Conservation (phyloP, 805 yeast species). For the Sugiyamaella qingdaonensis region DNA sequence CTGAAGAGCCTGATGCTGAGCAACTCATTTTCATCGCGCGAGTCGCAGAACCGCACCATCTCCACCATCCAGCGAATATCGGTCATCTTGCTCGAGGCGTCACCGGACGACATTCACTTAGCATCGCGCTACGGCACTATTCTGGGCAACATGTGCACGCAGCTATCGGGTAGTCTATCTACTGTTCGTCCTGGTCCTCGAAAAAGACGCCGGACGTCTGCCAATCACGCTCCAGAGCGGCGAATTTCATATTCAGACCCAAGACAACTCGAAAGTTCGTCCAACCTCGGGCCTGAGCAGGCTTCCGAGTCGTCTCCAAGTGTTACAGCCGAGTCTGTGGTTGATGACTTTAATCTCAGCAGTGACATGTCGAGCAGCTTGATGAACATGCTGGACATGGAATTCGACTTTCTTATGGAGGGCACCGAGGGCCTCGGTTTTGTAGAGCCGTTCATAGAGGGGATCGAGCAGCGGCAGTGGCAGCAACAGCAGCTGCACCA, state of each 20-base stretch:
- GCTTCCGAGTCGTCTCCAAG: background rate
- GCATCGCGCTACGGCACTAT: constrained; percentile 57
- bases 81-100: constrained; percentile 66
- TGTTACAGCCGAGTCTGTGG: background rate
- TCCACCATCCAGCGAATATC: constrained; percentile 68
- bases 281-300: background rate
- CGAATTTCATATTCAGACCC: background rate
- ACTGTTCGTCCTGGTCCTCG: background rate
- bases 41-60: constrained; percentile 51
- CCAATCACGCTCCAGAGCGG: background rate
- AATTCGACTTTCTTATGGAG: constrained; percentile 28
- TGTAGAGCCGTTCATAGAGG: constrained; percentile 29
- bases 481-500: constrained; percentile 10
- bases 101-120: constrained; percentile 85
- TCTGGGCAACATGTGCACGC: constrained; percentile 54
- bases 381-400: constrained; percentile 23
- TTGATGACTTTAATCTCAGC: background rate
- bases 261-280: background rate
- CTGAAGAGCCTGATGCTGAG: constrained; percentile 64
- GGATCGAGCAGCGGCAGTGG: constrained; percentile 26
- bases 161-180: background rate
- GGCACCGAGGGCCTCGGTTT: constrained; percentile 30
- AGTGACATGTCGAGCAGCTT: constrained; percentile 5
- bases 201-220: background rate
- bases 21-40: constrained; percentile 22